A percentile compares a stretch with the other conserved stretches of the same genome.
Conservation (phyloP, 192 early-diverging fungal species). For the Backusella liffmaniae region DNA sequence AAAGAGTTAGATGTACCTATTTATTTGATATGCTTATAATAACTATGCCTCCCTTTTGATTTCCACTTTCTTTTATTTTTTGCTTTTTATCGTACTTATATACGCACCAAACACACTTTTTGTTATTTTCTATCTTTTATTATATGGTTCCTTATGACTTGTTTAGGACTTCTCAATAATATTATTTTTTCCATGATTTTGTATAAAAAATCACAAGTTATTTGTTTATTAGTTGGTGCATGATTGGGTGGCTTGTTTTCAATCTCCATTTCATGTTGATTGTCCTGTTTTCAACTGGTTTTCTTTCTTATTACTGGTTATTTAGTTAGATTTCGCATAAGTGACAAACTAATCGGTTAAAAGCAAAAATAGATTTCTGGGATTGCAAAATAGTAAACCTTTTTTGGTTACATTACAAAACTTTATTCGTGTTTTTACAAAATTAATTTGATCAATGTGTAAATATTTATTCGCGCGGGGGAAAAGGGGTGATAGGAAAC, state of each 20-base stretch:
- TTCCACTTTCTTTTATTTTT: neutral
- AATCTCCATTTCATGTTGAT: constrained; percentile 2
- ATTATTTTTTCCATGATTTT: neutral
- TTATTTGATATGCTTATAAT: neutral
- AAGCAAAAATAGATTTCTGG: too few relatives aligned
- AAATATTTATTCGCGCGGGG: too few relatives aligned
- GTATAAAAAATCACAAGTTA: neutral
- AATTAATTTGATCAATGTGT: too few relatives aligned
- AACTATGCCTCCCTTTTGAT: neutral
- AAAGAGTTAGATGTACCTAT: neutral
- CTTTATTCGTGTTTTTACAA: too few relatives aligned
- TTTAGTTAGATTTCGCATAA: too few relatives aligned
- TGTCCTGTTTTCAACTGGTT: neutral
- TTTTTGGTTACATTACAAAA: too few relatives aligned
- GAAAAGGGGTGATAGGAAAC: too few relatives aligned
- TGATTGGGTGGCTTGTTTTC: constrained; percentile 6
- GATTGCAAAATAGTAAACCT: too few relatives aligned
- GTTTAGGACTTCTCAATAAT: neutral
- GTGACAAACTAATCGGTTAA: too few relatives aligned
- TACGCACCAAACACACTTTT: neutral
- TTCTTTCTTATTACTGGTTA: neutral
- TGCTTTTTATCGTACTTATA: neutral
- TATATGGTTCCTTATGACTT: neutral
- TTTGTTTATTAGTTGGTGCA: neutral
- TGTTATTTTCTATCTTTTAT: neutral